Evolutionary conservation across 306 rosid genomes (phyloP).

Genomic region (Styphnolobium japonicum): DNA sequence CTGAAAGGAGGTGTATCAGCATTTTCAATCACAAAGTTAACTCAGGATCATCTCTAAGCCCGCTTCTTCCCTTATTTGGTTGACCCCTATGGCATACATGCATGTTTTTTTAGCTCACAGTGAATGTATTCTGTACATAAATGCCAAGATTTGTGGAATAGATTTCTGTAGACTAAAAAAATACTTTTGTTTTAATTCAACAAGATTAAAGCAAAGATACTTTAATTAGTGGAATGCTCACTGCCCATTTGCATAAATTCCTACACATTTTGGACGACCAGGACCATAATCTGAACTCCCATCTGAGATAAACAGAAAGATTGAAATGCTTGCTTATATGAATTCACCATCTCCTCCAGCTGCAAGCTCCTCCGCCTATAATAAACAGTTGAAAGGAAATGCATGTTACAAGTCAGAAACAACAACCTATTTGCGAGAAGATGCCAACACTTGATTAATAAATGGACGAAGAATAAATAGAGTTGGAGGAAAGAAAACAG

Average conservation of each 20-base stretch:
- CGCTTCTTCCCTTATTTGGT: slow-evolving; percentile 70
- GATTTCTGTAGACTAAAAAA: background rate
- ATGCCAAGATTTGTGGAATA: background rate
- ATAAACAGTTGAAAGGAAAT: slow-evolving; percentile 17
- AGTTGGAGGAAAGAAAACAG: background rate
- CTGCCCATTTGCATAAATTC: slow-evolving; percentile 72
- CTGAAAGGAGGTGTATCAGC: background rate
- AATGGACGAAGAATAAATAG: background rate
- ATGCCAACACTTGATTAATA: background rate
- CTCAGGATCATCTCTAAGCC: slow-evolving; percentile 64
- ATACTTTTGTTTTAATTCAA: background rate
- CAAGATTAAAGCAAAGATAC: background rate
- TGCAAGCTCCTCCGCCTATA: slow-evolving; percentile 69
- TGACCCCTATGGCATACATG: slow-evolving; percentile 46
- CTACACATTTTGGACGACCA: slow-evolving; percentile 69
- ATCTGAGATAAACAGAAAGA: slow-evolving; percentile 35
- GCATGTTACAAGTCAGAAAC: background rate
- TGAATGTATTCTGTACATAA: background rate
- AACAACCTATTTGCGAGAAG: background rate
- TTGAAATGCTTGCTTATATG: background rate
- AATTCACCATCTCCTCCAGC: slow-evolving; percentile 70
- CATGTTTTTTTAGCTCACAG: background rate
- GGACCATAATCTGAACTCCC: too few relatives aligned
- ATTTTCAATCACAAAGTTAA: slow-evolving; percentile 26
- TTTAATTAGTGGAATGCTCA: slow-evolving; percentile 37